These are phyloP conservation scores for Sugiyamaella smithiae DNA, from an alignment of 805 yeast species.

Conservation along the genomic window DNA sequence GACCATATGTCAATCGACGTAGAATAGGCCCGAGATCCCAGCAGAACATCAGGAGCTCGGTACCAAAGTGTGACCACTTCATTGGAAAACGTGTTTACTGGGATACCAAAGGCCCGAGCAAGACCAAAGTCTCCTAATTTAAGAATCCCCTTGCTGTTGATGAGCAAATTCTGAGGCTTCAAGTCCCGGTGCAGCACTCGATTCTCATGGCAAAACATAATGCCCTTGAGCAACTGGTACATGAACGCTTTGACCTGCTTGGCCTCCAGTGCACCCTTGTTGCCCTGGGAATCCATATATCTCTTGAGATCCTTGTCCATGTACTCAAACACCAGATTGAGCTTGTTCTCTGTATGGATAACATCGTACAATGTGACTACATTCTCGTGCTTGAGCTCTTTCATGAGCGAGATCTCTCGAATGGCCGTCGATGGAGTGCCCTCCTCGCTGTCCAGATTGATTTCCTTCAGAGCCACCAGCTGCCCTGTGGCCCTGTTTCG, in stretches of 20 bases:
- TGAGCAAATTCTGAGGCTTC: conserved; percentile 92
- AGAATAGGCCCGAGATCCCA: conserved; percentile 93
- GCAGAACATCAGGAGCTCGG: conserved; percentile 93
- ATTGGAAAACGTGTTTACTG: conserved; percentile 94
- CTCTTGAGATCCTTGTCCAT: conserved; percentile 91
- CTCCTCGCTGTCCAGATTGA: conserved; percentile 91
- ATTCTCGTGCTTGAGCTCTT: conserved; percentile 89
- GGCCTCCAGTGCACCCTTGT: conserved; percentile 68
- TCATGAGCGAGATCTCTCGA: conserved; percentile 91
- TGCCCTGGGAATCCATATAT: conserved; percentile 88
- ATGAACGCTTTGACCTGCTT: conserved; percentile 81
- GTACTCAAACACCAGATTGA: conserved; percentile 88
- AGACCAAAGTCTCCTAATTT: conserved; percentile 96
- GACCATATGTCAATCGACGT: conserved; percentile 99
- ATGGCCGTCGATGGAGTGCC: conserved; percentile 99
- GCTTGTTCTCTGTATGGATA: conserved; percentile 93
- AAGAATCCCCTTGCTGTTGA: conserved; percentile 84
- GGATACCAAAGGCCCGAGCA: conserved; percentile 97
- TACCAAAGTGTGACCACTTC: conserved; percentile 98
- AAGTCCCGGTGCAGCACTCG: conserved; percentile 79
- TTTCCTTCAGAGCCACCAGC: conserved; percentile 91
- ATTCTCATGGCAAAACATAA: conserved; percentile 82
- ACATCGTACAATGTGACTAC: conserved; percentile 92
- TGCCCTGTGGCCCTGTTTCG: conserved; percentile 82
- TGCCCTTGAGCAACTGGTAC: conserved; percentile 90